Base-by-base conservation (phyloP, 176 grass and related monocot species). In the Tillandsia fasciculata region DNA sequence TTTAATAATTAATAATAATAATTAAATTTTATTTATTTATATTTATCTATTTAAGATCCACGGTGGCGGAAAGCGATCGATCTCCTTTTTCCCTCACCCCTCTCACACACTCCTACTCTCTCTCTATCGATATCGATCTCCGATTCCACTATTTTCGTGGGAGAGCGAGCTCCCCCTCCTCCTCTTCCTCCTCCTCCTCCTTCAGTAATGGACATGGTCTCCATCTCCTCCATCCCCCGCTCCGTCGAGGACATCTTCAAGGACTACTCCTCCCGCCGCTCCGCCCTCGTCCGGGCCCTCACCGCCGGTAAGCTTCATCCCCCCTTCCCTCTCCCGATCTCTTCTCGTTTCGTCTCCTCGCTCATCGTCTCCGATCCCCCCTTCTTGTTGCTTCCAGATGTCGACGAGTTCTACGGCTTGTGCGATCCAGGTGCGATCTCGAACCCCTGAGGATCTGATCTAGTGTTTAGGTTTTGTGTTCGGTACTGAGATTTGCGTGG, bases 221-320 rank as follows among this genome's bases (percentile, higher is more conserved):
- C 76, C 23, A 53, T 71, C 22, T 53, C 80, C 1, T 71, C 72
- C 12, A 74, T 69, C 76, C 89, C 89, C 59, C 85, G 85, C 76
- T 53, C 79, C n/a, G 82, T 92, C 47, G 89, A 92, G 77, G 79
- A 85, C 1, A 92, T 92, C 76, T 92, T 78, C 82, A 88, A 80
- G 82, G 89, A 92, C 75, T 85, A 77, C 77, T 74, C 79, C 54
- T 78, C 15, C 47, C 82, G 89, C 61, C 89, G 89, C 73, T 53
- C 73, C 20, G 89, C 76, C 76, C 77, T 92, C 73, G 70, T 92
- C 75, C 85, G 89, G 67, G 89, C 89, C 28, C 69, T 92, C 53
- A 88, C 85, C 70, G 71, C 85, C 79, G 89, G 89, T 88, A 66
- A 79, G 33, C 0, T 14, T 58, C 74, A 4, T 52, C 0, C 64